Evolutionary conservation across 345 rosid species (phyloP), one percentile per base, ranked within the genome.

Genomic region (Dipteronia dyeriana): DNA sequence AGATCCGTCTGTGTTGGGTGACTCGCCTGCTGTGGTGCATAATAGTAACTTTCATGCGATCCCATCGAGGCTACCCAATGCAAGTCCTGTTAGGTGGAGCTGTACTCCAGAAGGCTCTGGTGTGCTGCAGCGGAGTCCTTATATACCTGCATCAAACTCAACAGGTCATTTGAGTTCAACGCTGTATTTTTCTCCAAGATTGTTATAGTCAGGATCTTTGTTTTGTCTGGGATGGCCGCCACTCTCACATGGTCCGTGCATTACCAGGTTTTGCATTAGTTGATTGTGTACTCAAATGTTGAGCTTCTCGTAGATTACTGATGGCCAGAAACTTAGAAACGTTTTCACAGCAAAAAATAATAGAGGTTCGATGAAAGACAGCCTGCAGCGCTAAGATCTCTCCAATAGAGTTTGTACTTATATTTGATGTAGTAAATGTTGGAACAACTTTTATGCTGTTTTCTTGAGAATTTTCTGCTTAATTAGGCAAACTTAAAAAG

Each of bases 121-220:
- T 39, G 76, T 78, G 77, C 80, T 76, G 77, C 89, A 77, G 61
- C 85, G 75, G 71, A 75, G 68, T 75, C 84, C 85, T 62, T 81
- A 82, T 16, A 23, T 73, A 5, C 78, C 86, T 57, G 79, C 82
- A 14, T 69, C 87, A 26, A 70, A 89, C 38, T 73, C 90, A 8
- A 43, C 82, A 34, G 66, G 67, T 81, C 86, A 81, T 76, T 70
- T 77, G 20, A 78, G 82, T 78, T 82, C 89, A 5, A 34, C 86
- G 22, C 70, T 75, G 10, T 79, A 79, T 60, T 91, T 87, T 79
- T 74, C 88, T 73, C 82, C 86, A 3, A 83, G 88, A 72, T 83
- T 82, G 68, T 85, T 84, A 68, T 85, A 86, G 81, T 29, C 19
- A 53, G 79, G 67, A 14, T 59, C 62, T 29, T 63, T 25, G 68